A percentile compares a stretch with the other conserved stretches of the same genome.
Conservation (phyloP, 208 protist species). For the Wallacemonas sp. region DNA sequence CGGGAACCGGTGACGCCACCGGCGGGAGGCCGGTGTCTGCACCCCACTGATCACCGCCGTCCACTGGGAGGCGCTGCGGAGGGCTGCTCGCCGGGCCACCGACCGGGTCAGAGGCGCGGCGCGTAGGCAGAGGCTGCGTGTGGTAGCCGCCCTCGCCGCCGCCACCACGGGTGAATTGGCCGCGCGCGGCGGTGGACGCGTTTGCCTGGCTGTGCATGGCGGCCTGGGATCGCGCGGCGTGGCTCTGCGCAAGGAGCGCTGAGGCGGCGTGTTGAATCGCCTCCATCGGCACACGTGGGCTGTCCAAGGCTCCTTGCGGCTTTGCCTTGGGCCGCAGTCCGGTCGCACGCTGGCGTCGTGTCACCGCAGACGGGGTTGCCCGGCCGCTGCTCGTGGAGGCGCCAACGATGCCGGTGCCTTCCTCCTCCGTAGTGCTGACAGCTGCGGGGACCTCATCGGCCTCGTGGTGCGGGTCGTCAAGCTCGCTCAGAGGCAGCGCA, state of each 20-base stretch:
- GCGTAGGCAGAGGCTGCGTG: neutral
- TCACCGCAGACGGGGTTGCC: constrained; percentile 8
- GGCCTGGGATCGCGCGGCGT: constrained; percentile 3
- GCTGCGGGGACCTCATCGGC: neutral
- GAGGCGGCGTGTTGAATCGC: constrained; percentile 67
- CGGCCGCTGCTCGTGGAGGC: neutral
- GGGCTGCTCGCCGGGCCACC: too few relatives aligned
- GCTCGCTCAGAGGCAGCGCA: neutral
- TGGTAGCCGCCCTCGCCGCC: neutral
- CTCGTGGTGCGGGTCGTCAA: neutral
- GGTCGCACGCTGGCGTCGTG: constrained; percentile 13
- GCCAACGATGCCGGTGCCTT: neutral
- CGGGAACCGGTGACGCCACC: neutral
- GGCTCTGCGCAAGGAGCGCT: constrained; percentile 19
- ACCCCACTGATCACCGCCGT: neutral
- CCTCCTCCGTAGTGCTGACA: neutral
- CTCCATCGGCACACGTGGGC: constrained; percentile 53
- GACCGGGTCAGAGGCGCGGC: too few relatives aligned
- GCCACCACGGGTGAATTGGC: neutral
- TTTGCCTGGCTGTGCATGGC: neutral
- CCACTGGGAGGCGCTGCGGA: neutral
- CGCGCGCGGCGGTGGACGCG: neutral
- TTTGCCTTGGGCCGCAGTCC: constrained; percentile 77
- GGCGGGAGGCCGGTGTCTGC: neutral
- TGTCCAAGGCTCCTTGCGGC: constrained; percentile 49